A percentile compares a stretch with the other conserved stretches of the same genome.
Evolutionary conservation across 164 flowering plant species (phyloP).

Genomic region (Echeveria elegans): DNA sequence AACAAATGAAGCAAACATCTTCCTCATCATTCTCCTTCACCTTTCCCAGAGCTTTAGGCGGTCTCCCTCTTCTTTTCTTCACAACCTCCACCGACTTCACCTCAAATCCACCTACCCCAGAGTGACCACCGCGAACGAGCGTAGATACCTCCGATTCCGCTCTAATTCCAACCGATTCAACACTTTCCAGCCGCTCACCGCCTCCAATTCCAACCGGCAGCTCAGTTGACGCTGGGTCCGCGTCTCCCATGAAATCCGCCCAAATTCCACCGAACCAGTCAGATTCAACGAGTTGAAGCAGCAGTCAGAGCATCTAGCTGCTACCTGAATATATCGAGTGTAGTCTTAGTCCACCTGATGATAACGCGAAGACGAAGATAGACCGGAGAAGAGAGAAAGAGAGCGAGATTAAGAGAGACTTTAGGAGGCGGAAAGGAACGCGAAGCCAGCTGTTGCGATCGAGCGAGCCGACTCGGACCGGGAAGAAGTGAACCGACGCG

Average conservation of each 20-base stretch:
- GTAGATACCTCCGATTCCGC: slow-evolving; percentile 23
- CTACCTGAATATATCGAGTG: not conserved
- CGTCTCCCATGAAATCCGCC: slow-evolving; percentile 4
- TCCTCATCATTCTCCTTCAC: slow-evolving; percentile 52
- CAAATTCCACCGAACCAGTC: not conserved
- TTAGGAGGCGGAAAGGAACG: not conserved
- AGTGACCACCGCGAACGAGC: slow-evolving; percentile 21
- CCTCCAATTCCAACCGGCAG: not conserved
- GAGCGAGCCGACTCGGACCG: not conserved
- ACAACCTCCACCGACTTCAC: slow-evolving; percentile 15
- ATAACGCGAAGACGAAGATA: not conserved
- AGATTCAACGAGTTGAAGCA: not conserved
- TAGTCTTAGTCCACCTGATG: not conserved
- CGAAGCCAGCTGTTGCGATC: not conserved
- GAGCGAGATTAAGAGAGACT: not conserved
- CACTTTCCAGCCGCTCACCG: not conserved
- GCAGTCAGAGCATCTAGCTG: slow-evolving; percentile 2
- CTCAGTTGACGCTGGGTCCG: not conserved
- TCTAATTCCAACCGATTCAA: slow-evolving; percentile 16
- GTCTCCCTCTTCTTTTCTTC: slow-evolving; percentile 67
- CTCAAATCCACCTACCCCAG: slow-evolving; percentile 4
- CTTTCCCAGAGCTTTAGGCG: slow-evolving; percentile 20
- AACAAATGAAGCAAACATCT: slow-evolving; percentile 83
- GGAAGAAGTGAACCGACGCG: not conserved
- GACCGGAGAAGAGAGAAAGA: not conserved